These are phyloP conservation scores for Phytophthora palmivora DNA, from an alignment of 352 stramenopile species.

Conservation along the genomic window DNA sequence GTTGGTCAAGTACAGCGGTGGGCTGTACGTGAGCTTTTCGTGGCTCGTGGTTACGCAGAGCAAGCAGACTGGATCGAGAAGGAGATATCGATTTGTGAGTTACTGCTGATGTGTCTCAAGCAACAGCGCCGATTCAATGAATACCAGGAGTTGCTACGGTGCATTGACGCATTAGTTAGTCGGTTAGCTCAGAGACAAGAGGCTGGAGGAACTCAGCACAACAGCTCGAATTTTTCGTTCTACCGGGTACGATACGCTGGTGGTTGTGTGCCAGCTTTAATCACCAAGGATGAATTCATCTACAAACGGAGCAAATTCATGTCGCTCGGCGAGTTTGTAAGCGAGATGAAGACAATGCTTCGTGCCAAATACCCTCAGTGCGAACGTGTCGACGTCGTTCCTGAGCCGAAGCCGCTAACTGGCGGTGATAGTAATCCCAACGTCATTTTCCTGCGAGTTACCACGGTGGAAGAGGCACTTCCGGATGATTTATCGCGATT, in stretches of 20 bases:
- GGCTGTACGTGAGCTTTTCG: constrained; percentile 48
- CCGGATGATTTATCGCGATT: constrained; percentile 16
- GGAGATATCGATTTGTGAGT: constrained; percentile 64
- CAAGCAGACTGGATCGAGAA: constrained; percentile 58
- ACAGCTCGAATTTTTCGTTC: constrained; percentile 43
- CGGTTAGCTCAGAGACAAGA: constrained; percentile 41
- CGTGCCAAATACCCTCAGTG: constrained; percentile 58
- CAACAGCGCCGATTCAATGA: constrained; percentile 43
- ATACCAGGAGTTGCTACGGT: constrained; percentile 59
- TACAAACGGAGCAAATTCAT: constrained; percentile 79
- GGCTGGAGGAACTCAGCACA: constrained; percentile 9
- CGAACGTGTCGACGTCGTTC: constrained; percentile 65
- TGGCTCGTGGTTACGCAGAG: constrained; percentile 48
- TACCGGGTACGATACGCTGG: constrained; percentile 66
- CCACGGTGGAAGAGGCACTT: constrained; percentile 39
- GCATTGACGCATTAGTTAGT: constrained; percentile 43
- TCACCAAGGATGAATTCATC: constrained; percentile 63
- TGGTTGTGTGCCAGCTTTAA: constrained; percentile 55
- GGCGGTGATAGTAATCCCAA: constrained; percentile 53
- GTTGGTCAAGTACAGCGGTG: constrained; percentile 34
- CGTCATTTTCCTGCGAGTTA: constrained; percentile 69
- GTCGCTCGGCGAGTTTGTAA: constrained; percentile 71
- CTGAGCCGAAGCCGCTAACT: constrained; percentile 55
- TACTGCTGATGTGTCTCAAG: constrained; percentile 49
- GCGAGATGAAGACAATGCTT: constrained; percentile 67